phyloP scores from a whole-genome alignment of 2,329 filamentous ascomycete genomes.

The Xylariaceae sp. region DNA sequence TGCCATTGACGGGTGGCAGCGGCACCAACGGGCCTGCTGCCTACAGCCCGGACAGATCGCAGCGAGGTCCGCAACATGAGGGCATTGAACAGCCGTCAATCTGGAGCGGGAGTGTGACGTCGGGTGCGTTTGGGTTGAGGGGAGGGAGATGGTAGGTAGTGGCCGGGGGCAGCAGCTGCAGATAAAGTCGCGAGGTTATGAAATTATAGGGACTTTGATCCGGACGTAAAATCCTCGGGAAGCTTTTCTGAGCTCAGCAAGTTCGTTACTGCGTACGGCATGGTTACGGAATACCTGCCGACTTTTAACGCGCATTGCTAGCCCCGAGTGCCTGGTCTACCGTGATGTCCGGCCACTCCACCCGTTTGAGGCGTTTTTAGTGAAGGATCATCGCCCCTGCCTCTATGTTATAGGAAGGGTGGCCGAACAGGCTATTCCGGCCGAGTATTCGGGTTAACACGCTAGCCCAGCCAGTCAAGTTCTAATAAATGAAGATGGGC shows the following conservation, averaged over 20 bases:
- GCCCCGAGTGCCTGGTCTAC: background rate
- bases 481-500: background rate
- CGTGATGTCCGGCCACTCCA: background rate
- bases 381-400: background rate
- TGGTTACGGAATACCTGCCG: background rate
- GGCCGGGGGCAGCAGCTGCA: background rate
- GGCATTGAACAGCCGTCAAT: slow-evolving; percentile 37
- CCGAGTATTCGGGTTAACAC: background rate
- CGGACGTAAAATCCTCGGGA: slow-evolving; percentile 31
- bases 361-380: background rate
- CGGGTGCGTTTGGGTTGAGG: slow-evolving; percentile 4
- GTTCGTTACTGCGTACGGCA: background rate
- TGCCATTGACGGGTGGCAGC: slow-evolving; percentile 57
- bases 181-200: slow-evolving; percentile 20
- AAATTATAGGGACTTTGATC: slow-evolving; percentile 16
- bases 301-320: background rate
- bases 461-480: background rate
- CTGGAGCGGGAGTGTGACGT: slow-evolving; percentile 25
- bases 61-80: slow-evolving; percentile 66
- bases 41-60: slow-evolving; percentile 57
- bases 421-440: background rate
- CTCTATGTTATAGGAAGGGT: background rate
- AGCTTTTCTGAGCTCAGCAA: slow-evolving; percentile 12
- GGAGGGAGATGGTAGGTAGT: slow-evolving; percentile 2
- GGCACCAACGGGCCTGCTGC: slow-evolving; percentile 49